phyloP scores from a whole-genome alignment of 306 rosid genomes.

The Fagus crenata region DNA sequence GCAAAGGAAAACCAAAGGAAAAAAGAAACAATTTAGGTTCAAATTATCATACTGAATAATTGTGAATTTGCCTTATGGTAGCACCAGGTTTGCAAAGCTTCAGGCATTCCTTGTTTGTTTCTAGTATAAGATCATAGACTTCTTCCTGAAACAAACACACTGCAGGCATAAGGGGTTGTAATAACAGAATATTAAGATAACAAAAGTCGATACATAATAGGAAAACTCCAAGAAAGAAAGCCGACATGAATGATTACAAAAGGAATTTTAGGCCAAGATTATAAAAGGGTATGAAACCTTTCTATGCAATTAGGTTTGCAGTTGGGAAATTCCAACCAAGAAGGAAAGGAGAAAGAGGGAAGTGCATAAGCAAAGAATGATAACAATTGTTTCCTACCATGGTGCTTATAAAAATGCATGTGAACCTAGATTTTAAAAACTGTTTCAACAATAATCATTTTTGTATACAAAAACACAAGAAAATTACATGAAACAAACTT shows the following conservation, averaged over 20 bases:
- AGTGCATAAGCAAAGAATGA: not conserved
- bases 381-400: not conserved
- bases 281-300: not conserved
- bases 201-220: not conserved
- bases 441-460: not conserved
- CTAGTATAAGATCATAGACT: constrained; percentile 80
- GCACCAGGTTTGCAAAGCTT: constrained; percentile 91
- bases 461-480: not conserved
- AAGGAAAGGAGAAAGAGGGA: not conserved
- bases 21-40: constrained; percentile 10
- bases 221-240: not conserved
- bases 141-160: constrained; percentile 64
- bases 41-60: constrained; percentile 62
- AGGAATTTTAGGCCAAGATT: not conserved
- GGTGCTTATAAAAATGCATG: not conserved
- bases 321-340: not conserved
- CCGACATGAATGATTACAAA: not conserved
- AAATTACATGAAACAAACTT: constrained; percentile 11
- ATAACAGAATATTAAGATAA: not conserved
- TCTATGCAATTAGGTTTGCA: not conserved
- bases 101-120: constrained; percentile 72
- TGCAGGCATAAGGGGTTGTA: not conserved
- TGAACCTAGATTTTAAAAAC: not conserved
- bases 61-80: constrained; percentile 71
- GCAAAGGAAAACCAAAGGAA: constrained; percentile 11